These are phyloP conservation scores for Gymnopilus junonius DNA, from an alignment of 768 basidiomycete genomes.

Conservation along the genomic window DNA sequence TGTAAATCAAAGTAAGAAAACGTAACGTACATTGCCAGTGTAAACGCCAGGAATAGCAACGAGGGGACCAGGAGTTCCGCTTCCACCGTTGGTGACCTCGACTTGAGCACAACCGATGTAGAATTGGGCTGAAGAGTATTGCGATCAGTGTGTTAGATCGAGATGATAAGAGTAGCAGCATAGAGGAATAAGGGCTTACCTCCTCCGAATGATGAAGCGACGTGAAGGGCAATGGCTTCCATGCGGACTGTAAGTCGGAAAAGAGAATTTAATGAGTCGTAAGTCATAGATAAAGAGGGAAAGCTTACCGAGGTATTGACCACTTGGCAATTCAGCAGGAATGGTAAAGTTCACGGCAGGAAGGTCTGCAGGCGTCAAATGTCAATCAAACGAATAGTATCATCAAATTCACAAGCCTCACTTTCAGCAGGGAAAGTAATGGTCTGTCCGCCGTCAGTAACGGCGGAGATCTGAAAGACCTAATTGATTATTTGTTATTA, in stretches of 20 bases:
- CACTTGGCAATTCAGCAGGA: slow-evolving; percentile 37
- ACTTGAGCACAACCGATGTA: slow-evolving; percentile 43
- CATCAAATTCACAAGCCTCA: slow-evolving; percentile 7
- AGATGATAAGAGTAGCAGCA: neutral
- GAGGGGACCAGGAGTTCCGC: slow-evolving; percentile 19
- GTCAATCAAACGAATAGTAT: neutral
- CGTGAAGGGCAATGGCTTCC: slow-evolving; percentile 45
- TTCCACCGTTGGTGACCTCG: slow-evolving; percentile 43
- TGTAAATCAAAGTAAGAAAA: neutral
- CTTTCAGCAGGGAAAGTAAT: slow-evolving; percentile 44
- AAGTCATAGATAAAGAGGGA: no score
- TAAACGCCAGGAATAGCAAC: slow-evolving; percentile 23
- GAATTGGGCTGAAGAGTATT: slow-evolving; percentile 32
- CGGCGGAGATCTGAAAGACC: slow-evolving; percentile 44
- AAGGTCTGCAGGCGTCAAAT: slow-evolving; percentile 24
- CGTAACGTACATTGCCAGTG: slow-evolving; percentile 15
- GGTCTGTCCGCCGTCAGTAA: slow-evolving; percentile 42
- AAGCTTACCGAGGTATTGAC: slow-evolving; percentile 33
- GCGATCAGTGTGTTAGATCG: neutral
- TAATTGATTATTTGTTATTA: no score
- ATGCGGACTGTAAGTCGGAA: slow-evolving; percentile 29
- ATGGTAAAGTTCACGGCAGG: slow-evolving; percentile 38
- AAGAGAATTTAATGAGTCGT: no score
- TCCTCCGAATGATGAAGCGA: slow-evolving; percentile 38
- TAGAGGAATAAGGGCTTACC: slow-evolving; percentile 26